Evolutionary conservation across 1,284 basidiomycete genomes (phyloP).

Genomic region (Ganoderma boninense): DNA sequence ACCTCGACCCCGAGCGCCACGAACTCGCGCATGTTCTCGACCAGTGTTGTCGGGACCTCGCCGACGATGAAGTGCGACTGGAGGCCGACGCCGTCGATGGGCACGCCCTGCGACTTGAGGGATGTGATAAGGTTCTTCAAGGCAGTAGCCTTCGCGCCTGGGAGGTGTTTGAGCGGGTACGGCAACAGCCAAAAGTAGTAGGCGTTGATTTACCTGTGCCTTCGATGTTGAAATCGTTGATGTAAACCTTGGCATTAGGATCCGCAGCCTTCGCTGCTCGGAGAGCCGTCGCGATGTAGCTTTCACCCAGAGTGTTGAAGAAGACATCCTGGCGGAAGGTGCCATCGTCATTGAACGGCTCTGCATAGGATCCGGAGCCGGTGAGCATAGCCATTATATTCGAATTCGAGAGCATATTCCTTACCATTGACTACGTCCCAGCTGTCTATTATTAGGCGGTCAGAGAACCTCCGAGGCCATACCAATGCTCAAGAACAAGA

Average conservation of each 20-base stretch:
- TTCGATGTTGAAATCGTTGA: constrained; percentile 64
- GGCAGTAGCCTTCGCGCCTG: constrained; percentile 53
- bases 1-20: constrained; percentile 60
- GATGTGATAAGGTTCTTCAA: constrained; percentile 54
- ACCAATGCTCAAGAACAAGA: neutral
- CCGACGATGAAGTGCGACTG: constrained; percentile 63
- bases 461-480: neutral
- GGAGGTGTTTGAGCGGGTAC: neutral
- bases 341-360: constrained; percentile 69
- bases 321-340: constrained; percentile 58
- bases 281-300: constrained; percentile 54
- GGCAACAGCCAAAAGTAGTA: too few species aligned
- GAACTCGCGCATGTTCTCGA: constrained; percentile 53
- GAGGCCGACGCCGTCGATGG: constrained; percentile 59
- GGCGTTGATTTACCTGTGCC: constrained; percentile 25
- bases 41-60: constrained; percentile 48
- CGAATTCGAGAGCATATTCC: constrained; percentile 4
- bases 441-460: constrained; percentile 20
- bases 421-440: constrained; percentile 53
- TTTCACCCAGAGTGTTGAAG: constrained; percentile 52
- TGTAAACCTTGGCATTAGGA: constrained; percentile 49
- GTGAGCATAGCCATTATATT: neutral
- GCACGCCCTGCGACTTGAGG: constrained; percentile 50
- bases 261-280: constrained; percentile 55
- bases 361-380: too few species aligned